Evolutionary conservation across 345 rosid genomes (phyloP).

Genomic region (Salix udensis): DNA sequence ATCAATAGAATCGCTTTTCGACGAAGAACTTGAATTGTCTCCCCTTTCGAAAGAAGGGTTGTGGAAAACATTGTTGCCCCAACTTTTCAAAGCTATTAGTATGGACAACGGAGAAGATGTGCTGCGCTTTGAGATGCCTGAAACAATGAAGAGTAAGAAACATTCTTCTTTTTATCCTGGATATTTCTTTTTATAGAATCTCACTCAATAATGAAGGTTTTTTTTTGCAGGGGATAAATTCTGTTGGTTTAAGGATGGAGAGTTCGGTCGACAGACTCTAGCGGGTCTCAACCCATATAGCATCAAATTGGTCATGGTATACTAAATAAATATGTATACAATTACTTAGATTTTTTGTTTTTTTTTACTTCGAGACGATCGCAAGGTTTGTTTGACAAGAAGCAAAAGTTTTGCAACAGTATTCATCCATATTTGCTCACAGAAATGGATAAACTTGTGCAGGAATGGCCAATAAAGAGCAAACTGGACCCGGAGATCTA

Average conservation of each 20-base stretch:
- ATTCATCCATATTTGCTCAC: not conserved
- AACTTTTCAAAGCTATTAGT: conserved; percentile 38
- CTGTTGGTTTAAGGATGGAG: conserved; percentile 76
- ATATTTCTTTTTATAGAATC: not conserved
- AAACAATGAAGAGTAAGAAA: conserved; percentile 38
- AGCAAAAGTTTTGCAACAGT: not conserved
- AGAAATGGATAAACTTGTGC: not conserved
- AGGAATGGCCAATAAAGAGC: not conserved
- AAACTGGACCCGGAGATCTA: not conserved
- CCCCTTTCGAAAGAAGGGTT: conserved; percentile 32
- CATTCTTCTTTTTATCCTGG: not conserved
- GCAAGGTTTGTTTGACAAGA: not conserved
- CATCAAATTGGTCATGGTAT: conserved; percentile 56
- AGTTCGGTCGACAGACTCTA: conserved; percentile 69
- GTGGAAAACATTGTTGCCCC: conserved; percentile 44
- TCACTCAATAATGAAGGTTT: not conserved
- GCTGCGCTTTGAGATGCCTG: conserved; percentile 56
- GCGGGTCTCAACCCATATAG: conserved; percentile 69
- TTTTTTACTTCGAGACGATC: too few relatives aligned
- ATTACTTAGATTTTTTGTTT: not conserved
- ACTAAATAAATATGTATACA: not conserved
- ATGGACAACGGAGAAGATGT: conserved; percentile 34
- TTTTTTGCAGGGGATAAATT: conserved; percentile 57
- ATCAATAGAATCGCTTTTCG: conserved; percentile 57
- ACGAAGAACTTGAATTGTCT: conserved; percentile 45